Evolutionary conservation across 768 basidiomycete genomes (phyloP).

Genomic region (Phylloporus arenicola): DNA sequence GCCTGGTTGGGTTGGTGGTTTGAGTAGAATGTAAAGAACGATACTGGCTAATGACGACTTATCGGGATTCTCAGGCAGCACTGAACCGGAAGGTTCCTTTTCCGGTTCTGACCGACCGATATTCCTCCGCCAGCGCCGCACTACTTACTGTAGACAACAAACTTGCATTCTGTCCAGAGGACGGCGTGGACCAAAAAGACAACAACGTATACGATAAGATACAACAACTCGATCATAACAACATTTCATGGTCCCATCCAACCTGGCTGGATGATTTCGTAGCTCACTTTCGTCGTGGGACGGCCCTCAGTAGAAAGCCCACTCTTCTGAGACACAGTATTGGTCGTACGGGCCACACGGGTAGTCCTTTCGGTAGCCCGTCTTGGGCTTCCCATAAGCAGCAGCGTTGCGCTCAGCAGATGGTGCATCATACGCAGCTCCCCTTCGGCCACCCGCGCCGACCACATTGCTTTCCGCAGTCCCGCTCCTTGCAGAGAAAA

Average conservation of each 20-base stretch:
- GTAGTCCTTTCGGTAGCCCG: conserved; percentile 37
- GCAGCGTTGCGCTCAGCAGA: conserved; percentile 28
- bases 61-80: conserved; percentile 7
- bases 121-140: background rate
- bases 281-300: background rate
- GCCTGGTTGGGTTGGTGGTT: conserved; percentile 11
- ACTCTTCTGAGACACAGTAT: conserved; percentile 72
- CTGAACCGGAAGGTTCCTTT: conserved; percentile 19
- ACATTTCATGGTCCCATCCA: conserved; percentile 3
- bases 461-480: conserved; percentile 32
- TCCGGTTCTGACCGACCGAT: conserved; percentile 9
- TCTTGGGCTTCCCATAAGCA: conserved; percentile 26
- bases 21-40: conserved; percentile 7
- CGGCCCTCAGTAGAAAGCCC: conserved; percentile 40
- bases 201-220: conserved; percentile 10
- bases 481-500: conserved; percentile 32
- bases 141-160: background rate
- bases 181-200: background rate
- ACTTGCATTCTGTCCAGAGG: conserved; percentile 15
- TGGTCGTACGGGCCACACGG: conserved; percentile 56
- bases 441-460: conserved; percentile 27
- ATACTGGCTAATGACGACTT: conserved; percentile 13
- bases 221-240: conserved; percentile 19
- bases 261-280: background rate
- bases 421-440: conserved; percentile 17